Evolutionary conservation across 2,329 filamentous ascomycete species (phyloP).

Genomic region (Ceratocystis harringtonii): DNA sequence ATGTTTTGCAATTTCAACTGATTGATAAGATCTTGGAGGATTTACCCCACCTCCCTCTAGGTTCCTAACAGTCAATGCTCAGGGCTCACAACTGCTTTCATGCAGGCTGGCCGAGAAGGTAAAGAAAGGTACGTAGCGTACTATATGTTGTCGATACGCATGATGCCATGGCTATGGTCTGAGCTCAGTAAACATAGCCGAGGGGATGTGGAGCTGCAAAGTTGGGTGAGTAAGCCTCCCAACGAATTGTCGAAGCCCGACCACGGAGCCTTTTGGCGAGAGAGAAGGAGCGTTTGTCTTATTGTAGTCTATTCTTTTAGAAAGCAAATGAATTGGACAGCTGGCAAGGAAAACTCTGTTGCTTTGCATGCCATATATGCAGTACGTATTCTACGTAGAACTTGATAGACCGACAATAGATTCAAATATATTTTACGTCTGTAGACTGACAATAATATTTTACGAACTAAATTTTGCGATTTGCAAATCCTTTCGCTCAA

Average conservation of each 20-base stretch:
- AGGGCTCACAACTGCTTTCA: neutral
- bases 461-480: too few species aligned
- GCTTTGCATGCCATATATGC: neutral
- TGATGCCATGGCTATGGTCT: neutral
- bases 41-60: neutral
- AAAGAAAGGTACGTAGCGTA: neutral
- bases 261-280: neutral
- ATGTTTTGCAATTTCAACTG: conserved; percentile 10
- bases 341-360: neutral
- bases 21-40: conserved; percentile 17
- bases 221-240: neutral
- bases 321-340: neutral
- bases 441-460: too few species aligned
- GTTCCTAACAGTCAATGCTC: neutral
- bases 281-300: neutral
- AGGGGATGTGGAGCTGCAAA: neutral
- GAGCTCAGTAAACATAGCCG: neutral
- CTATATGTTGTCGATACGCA: neutral
- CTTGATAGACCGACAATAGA: neutral
- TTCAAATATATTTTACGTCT: too few species aligned
- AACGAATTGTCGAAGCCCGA: neutral
- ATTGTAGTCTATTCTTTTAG: neutral
- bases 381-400: neutral
- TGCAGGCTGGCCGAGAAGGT: neutral
- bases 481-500: too few species aligned